Base-by-base conservation (phyloP, 345 rosid genomes). In the Populus deltoides region DNA sequence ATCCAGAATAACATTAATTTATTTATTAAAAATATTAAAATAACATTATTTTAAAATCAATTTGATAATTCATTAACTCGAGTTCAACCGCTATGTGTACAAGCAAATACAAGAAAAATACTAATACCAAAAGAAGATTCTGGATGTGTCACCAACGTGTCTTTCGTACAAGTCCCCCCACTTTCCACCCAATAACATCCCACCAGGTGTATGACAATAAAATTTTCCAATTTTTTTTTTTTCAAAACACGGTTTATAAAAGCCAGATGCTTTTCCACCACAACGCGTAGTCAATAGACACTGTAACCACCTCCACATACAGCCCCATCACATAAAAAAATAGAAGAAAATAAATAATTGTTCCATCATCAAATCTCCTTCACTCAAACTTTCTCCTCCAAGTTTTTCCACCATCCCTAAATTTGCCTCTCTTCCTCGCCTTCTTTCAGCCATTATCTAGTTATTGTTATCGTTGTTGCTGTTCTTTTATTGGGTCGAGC, bases 71-170 rank as follows among this genome's bases (percentile, higher is more conserved):
- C 43, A 39, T 7, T 0, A 8, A 41, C 13, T 9, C 45, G 45
- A 2, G 45, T 41, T 2, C 0, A 2, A 0, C 10, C 12, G 45
- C 12, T 0, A 0, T 9, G 13, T 2, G 0, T 10, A 41, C 15
- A 41, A 41, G 47, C 13, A 41, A 41, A 41, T 41, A 41, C 13
- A 41, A 41, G 38, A 38, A 7, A 38, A 7, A 38, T 38, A 38
- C 1, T 6, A 7, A 38, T 38, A 7, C 39, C 8, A 1, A 7
- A 7, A 38, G 15, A 41, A 41, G 47, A 41, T 41, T 41, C 47
- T 41, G 47, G 47, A 15, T 41, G 47, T 41, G 4, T 3, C 47
- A 15, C 53, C 51, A 47, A 47, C 18, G 51, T 57, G 63, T 57
- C 13, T 0, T 9, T 57, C 24, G 25, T 8, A 57, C 24, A 3